Percentiles rank a stretch among this genome's conserved stretches.
Conservation (phyloP, 1,139 yeast species). For the Yueomyces sp. region DNA sequence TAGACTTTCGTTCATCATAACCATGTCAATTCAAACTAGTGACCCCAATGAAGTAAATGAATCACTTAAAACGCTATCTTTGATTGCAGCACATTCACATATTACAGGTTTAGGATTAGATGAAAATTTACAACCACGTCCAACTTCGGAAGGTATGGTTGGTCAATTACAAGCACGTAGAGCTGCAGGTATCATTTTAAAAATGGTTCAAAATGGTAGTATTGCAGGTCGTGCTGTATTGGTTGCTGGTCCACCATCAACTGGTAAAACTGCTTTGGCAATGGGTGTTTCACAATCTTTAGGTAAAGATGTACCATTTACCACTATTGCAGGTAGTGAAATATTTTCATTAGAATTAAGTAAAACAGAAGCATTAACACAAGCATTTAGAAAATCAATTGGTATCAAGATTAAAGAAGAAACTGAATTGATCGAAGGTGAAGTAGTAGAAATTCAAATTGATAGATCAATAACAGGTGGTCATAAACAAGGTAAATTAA, state of each 20-base stretch:
- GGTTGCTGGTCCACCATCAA: conserved; percentile 96
- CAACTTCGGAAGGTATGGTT: conserved; percentile 84
- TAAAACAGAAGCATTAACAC: conserved; percentile 91
- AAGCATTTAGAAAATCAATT: conserved; percentile 89
- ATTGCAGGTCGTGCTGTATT: conserved; percentile 96
- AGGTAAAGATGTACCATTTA: conserved; percentile 89
- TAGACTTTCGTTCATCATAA: no score
- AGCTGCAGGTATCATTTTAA: conserved; percentile 89
- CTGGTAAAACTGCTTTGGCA: conserved; percentile 98
- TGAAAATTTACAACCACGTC: conserved; percentile 75
- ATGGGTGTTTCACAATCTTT: conserved; percentile 88
- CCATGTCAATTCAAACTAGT: conserved; percentile 33
- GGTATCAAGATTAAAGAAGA: conserved; percentile 95
- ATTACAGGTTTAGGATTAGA: conserved; percentile 91
- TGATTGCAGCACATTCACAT: conserved; percentile 95
- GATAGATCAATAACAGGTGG: conserved; percentile 96
- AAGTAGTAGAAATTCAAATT: conserved; percentile 95
- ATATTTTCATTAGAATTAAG: conserved; percentile 82
- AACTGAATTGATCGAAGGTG: conserved; percentile 96
- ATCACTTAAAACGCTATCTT: conserved; percentile 43
- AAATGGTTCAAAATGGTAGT: conserved; percentile 86
- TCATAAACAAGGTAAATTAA: conserved; percentile 93
- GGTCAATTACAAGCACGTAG: conserved; percentile 91
- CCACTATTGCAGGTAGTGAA: conserved; percentile 90
- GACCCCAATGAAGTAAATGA: conserved; percentile 30